A percentile compares a stretch with the other conserved stretches of the same genome.
Evolutionary conservation across 2,329 filamentous ascomycete species (phyloP).

Genomic region (Chlorencoelia australis): DNA sequence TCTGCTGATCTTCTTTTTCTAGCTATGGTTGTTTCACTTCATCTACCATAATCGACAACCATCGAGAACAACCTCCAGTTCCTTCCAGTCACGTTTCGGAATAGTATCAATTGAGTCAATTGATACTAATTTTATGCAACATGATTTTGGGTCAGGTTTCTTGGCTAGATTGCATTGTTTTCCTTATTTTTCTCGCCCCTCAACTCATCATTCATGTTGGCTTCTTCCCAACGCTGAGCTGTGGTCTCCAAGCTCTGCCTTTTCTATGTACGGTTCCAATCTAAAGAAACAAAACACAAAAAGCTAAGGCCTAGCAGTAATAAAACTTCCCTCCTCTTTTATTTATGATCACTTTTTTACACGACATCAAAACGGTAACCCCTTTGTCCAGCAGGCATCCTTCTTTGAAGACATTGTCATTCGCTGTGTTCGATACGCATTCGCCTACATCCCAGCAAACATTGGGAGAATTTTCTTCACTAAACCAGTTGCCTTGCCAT

Average conservation of each 20-base stretch:
- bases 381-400: conserved; percentile 60
- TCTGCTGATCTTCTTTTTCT: too few species aligned
- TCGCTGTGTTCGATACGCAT: conserved; percentile 68
- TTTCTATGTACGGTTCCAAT: conserved; percentile 48
- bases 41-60: too few species aligned
- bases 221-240: conserved; percentile 45
- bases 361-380: conserved; percentile 35
- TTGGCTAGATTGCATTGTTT: conserved; percentile 65
- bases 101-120: not conserved
- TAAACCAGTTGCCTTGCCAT: conserved; percentile 61
- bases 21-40: too few species aligned
- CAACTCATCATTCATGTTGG: conserved; percentile 63
- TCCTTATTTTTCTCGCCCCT: conserved; percentile 59
- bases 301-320: conserved; percentile 36
- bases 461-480: conserved; percentile 71
- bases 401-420: conserved; percentile 70
- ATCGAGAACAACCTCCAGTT: not conserved
- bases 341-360: conserved; percentile 47
- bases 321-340: conserved; percentile 49
- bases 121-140: too few species aligned
- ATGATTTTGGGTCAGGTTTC: conserved; percentile 71
- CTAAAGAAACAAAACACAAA: not conserved
- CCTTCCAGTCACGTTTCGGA: not conserved
- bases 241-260: conserved; percentile 52
- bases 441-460: conserved; percentile 56